A percentile compares a stretch with the other conserved stretches of the same genome.
Conservation (phyloP, 2,329 filamentous ascomycete species). For the Sclerotinia subarctica region DNA sequence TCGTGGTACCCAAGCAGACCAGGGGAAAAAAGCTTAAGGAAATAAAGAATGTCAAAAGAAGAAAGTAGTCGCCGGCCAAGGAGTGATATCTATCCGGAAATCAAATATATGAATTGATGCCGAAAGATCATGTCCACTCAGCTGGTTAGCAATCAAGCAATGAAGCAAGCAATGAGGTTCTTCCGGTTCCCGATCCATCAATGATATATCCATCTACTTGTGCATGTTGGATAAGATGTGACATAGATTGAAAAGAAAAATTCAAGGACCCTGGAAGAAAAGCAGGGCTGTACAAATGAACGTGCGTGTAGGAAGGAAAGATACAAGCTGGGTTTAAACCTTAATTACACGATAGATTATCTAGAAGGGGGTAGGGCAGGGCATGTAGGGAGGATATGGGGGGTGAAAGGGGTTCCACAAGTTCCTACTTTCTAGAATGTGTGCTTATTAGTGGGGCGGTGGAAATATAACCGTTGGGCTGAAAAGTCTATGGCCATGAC, state of each 20-base stretch:
- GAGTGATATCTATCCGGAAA: neutral
- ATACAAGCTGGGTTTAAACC: conserved; percentile 9
- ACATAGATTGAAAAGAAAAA: neutral
- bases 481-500: neutral
- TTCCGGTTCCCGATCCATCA: neutral
- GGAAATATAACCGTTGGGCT: conserved; percentile 10
- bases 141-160: neutral
- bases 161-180: conserved; percentile 2
- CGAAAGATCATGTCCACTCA: conserved; percentile 8
- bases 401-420: neutral
- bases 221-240: neutral
- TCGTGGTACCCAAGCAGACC: neutral
- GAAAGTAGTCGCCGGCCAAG: neutral
- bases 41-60: neutral
- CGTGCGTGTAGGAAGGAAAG: neutral
- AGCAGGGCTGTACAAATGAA: neutral
- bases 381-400: neutral
- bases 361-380: neutral
- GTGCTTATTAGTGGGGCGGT: conserved; percentile 12
- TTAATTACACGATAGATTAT: conserved; percentile 8
- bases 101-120: neutral
- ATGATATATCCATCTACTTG: neutral
- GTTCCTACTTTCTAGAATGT: conserved; percentile 5
- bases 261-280: neutral
- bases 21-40: neutral